Evolutionary conservation across 2,329 filamentous ascomycete genomes (phyloP).

Genomic region (Myriosclerotinia curreyana): DNA sequence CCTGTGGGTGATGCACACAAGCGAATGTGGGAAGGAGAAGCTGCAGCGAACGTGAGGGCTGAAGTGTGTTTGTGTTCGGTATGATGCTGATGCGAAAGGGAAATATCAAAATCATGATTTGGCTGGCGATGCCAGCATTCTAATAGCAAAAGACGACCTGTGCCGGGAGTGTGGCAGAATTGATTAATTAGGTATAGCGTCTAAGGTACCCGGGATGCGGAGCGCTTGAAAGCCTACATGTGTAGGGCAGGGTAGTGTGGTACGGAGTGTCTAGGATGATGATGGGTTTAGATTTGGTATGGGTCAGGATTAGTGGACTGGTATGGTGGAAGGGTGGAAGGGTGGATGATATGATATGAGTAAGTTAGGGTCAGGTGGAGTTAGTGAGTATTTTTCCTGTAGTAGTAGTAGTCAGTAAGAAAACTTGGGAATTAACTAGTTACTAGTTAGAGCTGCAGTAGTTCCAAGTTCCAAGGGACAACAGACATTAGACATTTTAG

Average conservation of each 20-base stretch:
- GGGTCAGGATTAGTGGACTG: slow-evolving; percentile 8
- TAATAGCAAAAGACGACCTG: slow-evolving; percentile 33
- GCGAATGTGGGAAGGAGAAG: slow-evolving; percentile 35
- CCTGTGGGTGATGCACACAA: slow-evolving; percentile 45
- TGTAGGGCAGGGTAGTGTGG: slow-evolving; percentile 21
- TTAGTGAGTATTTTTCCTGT: slow-evolving; percentile 8
- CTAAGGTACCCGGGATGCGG: slow-evolving; percentile 25
- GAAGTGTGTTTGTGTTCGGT: slow-evolving; percentile 8
- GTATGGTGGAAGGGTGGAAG: slow-evolving; percentile 7
- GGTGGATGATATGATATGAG: not conserved
- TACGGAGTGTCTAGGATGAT: slow-evolving; percentile 19
- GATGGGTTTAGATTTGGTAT: slow-evolving; percentile 20
- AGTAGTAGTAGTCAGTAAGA: not conserved
- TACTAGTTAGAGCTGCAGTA: not conserved
- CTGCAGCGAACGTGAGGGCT: slow-evolving; percentile 25
- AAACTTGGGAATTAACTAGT: not conserved
- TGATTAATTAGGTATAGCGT: slow-evolving; percentile 21
- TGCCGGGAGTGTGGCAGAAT: slow-evolving; percentile 22
- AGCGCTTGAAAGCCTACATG: slow-evolving; percentile 22
- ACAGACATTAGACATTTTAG: slow-evolving; percentile 5
- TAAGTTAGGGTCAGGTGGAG: slow-evolving; percentile 9
- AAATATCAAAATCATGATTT: slow-evolving; percentile 24
- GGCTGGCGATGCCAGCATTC: slow-evolving; percentile 34
- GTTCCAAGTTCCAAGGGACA: not conserved
- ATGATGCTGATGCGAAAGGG: slow-evolving; percentile 22